phyloP scores from a whole-genome alignment of 2,329 filamentous ascomycete genomes.

The Aureobasidium sp. region DNA sequence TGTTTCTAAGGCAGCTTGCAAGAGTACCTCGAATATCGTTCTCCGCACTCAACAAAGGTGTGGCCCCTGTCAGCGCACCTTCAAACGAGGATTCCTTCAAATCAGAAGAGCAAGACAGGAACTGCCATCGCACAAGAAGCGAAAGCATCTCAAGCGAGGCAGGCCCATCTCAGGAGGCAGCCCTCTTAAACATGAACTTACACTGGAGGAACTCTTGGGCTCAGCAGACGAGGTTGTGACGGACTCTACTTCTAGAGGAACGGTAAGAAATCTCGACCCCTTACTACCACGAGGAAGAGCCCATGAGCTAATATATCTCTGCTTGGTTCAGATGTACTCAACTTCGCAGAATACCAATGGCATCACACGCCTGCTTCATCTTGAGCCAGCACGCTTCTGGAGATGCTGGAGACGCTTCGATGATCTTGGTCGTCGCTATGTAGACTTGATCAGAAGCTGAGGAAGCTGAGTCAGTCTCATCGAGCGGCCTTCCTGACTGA shows the following conservation, averaged over 20 bases:
- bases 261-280: not conserved
- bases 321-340: not conserved
- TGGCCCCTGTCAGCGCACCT: not conserved
- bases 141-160: not conserved
- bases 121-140: not conserved
- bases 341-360: not conserved
- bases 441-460: not conserved
- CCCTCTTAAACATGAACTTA: not conserved
- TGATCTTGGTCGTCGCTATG: not conserved
- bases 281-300: not conserved
- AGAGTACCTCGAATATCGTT: not conserved
- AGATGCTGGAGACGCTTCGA: conserved; percentile 1
- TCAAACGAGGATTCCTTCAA: not conserved
- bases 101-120: not conserved
- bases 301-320: not conserved
- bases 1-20: not conserved
- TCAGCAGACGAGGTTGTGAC: not conserved
- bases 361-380: not conserved
- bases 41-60: not conserved
- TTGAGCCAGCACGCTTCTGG: not conserved
- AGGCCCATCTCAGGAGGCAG: not conserved
- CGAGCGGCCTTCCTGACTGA: not conserved
- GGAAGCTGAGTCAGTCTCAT: not conserved
- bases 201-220: not conserved
- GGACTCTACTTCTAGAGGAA: not conserved